Base-by-base conservation (phyloP, 345 rosid species). In the Syzygium jambos region DNA sequence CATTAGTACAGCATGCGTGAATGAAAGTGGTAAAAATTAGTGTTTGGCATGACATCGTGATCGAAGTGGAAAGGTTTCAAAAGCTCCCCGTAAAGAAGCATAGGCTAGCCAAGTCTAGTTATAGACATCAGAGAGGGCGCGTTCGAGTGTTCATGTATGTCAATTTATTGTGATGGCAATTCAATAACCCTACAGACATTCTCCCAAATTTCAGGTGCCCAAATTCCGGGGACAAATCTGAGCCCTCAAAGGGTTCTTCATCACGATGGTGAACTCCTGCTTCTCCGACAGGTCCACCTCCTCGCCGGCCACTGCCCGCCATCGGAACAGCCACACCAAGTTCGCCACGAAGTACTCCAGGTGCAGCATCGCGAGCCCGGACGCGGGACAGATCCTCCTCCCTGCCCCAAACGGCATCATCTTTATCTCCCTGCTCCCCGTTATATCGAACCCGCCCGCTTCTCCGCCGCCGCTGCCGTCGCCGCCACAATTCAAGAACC, bases 271-370 rank as follows among this genome's bases (percentile, higher is more conserved):
- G 73, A 88, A 85, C 73, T 63, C 89, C 53, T 2, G 49, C 87
- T 68, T 88, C 85, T 88, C 89, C 23, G 86, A 77, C 51, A 85
- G 23, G 34, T 88, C 85, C n/a, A 88, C 87, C 51, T 85, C 87
- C 21, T 85, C 87, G 38, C 87, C 85, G 5, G 55, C 85, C 46
- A 55, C 87, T 27, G 89, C 22, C 53, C 16, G 78, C 87, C 89
- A 85, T 52, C 55, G 83, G 54, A 85, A 88, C 13, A 38, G n/a
- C 85, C 85, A 88, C 38, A 85, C 77, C 78, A 77, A 65, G 51
- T 88, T 88, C 16, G 89, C 87, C 73, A 84, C 85, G 51, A 88
- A 88, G 78, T 85, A 85, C 57, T 85, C 89, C 89, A 85, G 34
- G 49, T 88, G 89, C 34, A 88, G 87, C 25, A 55, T 27, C 29